Base-by-base conservation (phyloP, 2,329 filamentous ascomycete species). In the Trichoderma hamatum region DNA sequence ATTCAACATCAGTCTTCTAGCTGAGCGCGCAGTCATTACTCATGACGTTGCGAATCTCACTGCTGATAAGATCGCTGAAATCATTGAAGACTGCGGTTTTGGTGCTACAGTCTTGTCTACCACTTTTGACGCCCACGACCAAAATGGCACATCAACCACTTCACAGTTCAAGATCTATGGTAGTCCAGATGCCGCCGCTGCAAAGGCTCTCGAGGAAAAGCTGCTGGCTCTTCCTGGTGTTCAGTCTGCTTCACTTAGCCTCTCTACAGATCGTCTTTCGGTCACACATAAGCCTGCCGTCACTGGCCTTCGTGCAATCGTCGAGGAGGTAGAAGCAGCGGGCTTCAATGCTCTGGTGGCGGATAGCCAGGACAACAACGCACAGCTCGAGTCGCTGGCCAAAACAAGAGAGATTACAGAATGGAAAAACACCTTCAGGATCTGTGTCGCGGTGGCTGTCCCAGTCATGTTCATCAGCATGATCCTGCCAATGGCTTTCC, bases 331-430 rank as follows among this genome's bases (percentile, higher is more conserved):
- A 54, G 95, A 99, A 80, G 84, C 85, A n/a, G 84, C 88, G 24
- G 94, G 95, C 2, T 93, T 92, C 78, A 97, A 97, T 77, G 96
- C 95, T 1, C 83, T 99, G 2, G 87, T 98, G 13, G 90, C 94
- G 0, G 95, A 98, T 73, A 91, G 90, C 65, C 93, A 98, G 75
- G 96, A 99, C 81, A 98, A 97, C 78, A 97, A 97, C 76, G 95
- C 96, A 1, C 96, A 99, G 78, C 86, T 99, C 2, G 94, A 98
- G 79, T 98, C 96, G 1, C 85, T 99, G 2, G 92, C 96, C 10
- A 99, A 99, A 82, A 98, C 96, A 0, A 92, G 93, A 74, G 96
- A 99, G 79, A 97, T 99, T 71, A 92, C 91, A 72, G 94, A 97
- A 79, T 99, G 96, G 96, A 89, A 88, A 71, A 87, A 84, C 34